Percentiles rank a stretch among this genome's conserved stretches.
Conservation (phyloP, 495 filamentous ascomycete genomes). For the Parathielavia appendiculata region DNA sequence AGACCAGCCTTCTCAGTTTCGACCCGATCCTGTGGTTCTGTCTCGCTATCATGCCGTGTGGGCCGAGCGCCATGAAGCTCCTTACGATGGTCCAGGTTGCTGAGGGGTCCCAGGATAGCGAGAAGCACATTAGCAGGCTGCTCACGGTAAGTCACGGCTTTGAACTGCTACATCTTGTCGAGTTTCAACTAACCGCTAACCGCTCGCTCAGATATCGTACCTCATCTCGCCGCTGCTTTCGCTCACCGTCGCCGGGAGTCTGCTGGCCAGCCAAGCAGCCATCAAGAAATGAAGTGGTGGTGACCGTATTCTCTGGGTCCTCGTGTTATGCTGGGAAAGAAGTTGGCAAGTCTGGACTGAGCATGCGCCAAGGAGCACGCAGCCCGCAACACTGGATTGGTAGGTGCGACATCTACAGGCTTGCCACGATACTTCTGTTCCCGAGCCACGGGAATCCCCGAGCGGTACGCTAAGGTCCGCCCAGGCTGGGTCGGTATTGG, state of each 20-base stretch:
- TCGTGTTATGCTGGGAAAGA: no score
- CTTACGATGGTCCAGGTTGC: slow-evolving; percentile 63
- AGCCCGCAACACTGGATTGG: no score
- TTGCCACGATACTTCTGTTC: no score
- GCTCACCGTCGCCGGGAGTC: slow-evolving; percentile 21
- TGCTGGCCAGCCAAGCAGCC: slow-evolving; percentile 19
- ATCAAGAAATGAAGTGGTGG: slow-evolving; percentile 5
- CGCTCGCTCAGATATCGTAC: slow-evolving; percentile 24
- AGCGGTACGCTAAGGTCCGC: no score
- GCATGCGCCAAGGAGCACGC: no score
- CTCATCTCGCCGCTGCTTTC: slow-evolving; percentile 22
- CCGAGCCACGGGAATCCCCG: no score
- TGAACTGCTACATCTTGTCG: background rate
- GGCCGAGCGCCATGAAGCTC: slow-evolving; percentile 66
- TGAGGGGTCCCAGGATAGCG: slow-evolving; percentile 51
- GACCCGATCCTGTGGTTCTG: slow-evolving; percentile 74
- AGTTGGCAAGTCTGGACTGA: no score
- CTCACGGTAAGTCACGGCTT: slow-evolving; percentile 48
- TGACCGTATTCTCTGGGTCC: no score
- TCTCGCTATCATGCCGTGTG: slow-evolving; percentile 73
- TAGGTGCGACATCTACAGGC: no score
- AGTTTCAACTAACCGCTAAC: no score
- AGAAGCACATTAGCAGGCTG: slow-evolving; percentile 66
- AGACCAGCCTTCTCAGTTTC: slow-evolving; percentile 49
- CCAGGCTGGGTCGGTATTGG: no score